Percentiles rank a stretch among this genome's conserved stretches.
These are phyloP conservation scores for Lindgomyces ingoldianus DNA, from an alignment of 495 filamentous ascomycete species.

Conservation along the genomic window DNA sequence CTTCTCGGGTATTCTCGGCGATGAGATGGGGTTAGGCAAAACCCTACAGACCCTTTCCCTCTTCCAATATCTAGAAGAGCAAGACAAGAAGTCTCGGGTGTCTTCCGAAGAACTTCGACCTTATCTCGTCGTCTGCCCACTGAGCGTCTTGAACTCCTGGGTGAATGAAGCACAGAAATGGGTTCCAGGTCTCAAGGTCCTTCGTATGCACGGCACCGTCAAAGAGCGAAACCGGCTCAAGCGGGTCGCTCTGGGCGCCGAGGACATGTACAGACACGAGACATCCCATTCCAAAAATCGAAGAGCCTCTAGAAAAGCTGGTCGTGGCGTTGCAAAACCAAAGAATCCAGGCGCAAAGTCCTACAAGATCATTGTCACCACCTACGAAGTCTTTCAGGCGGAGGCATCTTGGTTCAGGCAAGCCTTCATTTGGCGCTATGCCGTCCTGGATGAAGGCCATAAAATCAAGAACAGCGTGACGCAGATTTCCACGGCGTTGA, in stretches of 20 bases:
- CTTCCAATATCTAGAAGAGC: slow-evolving; percentile 55
- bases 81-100: slow-evolving; percentile 22
- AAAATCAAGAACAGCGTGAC: slow-evolving; percentile 61
- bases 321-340: slow-evolving; percentile 54
- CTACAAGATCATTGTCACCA: slow-evolving; percentile 60
- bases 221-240: slow-evolving; percentile 55
- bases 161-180: slow-evolving; percentile 58
- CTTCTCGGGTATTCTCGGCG: slow-evolving; percentile 59
- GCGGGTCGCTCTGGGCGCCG: slow-evolving; percentile 48
- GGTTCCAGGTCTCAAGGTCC: slow-evolving; percentile 57
- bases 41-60: slow-evolving; percentile 62
- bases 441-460: slow-evolving; percentile 63
- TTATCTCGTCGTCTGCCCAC: slow-evolving; percentile 61
- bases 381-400: slow-evolving; percentile 60
- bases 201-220: slow-evolving; percentile 59
- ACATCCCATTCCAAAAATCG: slow-evolving; percentile 42
- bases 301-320: slow-evolving; percentile 43
- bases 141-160: slow-evolving; percentile 62
- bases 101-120: slow-evolving; percentile 48
- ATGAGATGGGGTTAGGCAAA: slow-evolving; percentile 68
- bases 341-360: slow-evolving; percentile 63
- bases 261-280: slow-evolving; percentile 49
- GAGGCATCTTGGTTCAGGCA: slow-evolving; percentile 63
- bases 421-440: slow-evolving; percentile 60
- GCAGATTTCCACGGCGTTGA: slow-evolving; percentile 53